These are phyloP conservation scores for Colletotrichum sp. DNA, from an alignment of 2,329 filamentous ascomycete species.

Conservation along the genomic window DNA sequence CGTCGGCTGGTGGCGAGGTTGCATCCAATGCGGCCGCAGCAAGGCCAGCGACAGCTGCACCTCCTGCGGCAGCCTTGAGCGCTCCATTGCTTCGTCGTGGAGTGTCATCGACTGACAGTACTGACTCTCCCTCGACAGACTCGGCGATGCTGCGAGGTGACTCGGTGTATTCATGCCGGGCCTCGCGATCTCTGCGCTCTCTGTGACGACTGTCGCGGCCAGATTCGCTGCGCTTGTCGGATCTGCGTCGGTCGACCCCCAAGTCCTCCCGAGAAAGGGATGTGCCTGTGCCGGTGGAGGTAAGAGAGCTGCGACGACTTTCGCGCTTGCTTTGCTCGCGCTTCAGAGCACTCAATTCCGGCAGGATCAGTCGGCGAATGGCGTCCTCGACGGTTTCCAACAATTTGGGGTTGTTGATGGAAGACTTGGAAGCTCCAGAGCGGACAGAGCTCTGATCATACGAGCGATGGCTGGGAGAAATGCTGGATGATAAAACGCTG, in stretches of 20 bases:
- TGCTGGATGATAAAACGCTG: conserved; percentile 58
- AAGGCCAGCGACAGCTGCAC: conserved; percentile 44
- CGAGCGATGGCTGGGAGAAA: conserved; percentile 61
- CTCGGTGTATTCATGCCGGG: conserved; percentile 59
- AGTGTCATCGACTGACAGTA: conserved; percentile 46
- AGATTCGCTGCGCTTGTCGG: conserved; percentile 57
- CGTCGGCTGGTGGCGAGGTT: conserved; percentile 49
- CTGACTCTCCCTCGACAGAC: conserved; percentile 45
- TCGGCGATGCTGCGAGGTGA: conserved; percentile 54
- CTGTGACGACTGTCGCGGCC: conserved; percentile 53
- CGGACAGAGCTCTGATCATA: conserved; percentile 59
- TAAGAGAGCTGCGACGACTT: conserved; percentile 70
- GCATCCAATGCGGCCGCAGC: conserved; percentile 41
- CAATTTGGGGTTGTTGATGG: conserved; percentile 90
- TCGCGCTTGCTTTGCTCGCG: conserved; percentile 84
- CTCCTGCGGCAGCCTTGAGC: conserved; percentile 50
- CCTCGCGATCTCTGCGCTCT: conserved; percentile 50
- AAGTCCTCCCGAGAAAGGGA: conserved; percentile 60
- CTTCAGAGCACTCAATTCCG: conserved; percentile 90
- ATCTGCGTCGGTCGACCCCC: conserved; percentile 66
- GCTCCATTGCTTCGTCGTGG: conserved; percentile 50
- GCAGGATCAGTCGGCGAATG: conserved; percentile 86
- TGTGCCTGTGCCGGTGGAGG: conserved; percentile 54
- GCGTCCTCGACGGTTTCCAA: conserved; percentile 93
- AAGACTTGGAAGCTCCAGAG: conserved; percentile 64